These are phyloP conservation scores for Cyclanthera cordifolia DNA, from an alignment of 306 rosid species.

Conservation along the genomic window DNA sequence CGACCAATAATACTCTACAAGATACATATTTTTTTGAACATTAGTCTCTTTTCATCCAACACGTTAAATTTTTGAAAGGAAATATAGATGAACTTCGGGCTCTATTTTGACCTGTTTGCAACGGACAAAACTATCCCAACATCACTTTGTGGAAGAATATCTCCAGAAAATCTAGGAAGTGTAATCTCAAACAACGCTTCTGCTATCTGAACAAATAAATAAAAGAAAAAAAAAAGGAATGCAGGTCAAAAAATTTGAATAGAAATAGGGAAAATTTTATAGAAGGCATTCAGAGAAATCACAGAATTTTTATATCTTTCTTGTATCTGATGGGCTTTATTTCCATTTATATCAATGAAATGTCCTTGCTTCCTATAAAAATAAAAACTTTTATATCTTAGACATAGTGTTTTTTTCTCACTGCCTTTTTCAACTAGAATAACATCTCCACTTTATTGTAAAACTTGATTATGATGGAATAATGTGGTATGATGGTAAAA, in stretches of 20 bases:
- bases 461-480: no score
- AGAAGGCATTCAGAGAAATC: background rate
- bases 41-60: no score
- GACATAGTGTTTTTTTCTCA: no score
- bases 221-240: background rate
- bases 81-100: background rate
- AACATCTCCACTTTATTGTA: no score
- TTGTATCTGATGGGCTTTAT: no score
- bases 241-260: background rate
- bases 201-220: constrained; percentile 44
- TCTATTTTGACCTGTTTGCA: constrained; percentile 59
- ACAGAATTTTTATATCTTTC: background rate
- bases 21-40: background rate
- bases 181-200: constrained; percentile 82
- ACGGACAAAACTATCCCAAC: constrained; percentile 71
- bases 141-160: constrained; percentile 60
- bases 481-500: no score
- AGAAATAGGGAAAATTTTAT: background rate
- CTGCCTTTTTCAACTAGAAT: no score
- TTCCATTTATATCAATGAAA: no score
- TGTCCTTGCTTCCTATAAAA: no score
- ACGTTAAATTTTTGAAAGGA: background rate
- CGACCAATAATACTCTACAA: background rate
- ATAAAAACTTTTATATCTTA: no score
- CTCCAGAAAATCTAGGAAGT: constrained; percentile 94